Conservation (phyloP, 352 stramenopile species). For the Phytophthora tubulina region DNA sequence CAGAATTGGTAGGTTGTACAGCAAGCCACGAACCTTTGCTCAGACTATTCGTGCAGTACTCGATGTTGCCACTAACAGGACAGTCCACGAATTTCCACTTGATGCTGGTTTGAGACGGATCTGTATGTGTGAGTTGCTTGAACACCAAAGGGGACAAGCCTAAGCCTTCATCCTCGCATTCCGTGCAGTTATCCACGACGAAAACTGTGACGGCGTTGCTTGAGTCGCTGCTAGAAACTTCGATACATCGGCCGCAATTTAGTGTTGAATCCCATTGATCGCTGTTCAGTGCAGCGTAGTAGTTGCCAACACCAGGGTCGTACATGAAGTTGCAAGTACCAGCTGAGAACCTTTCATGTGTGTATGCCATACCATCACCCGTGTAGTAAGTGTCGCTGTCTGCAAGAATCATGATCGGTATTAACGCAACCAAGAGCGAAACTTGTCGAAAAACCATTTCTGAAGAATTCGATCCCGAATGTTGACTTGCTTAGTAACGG, state of each 20-base stretch:
- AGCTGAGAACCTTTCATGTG: constrained; percentile 41
- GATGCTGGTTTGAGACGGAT: constrained; percentile 43
- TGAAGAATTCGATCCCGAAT: neutral
- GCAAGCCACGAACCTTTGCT: constrained; percentile 52
- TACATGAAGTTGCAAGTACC: no score
- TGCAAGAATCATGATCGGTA: constrained; percentile 29
- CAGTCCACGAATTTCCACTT: no score
- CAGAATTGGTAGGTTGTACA: constrained; percentile 50
- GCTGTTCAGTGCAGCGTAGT: no score
- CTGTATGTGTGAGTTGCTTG: constrained; percentile 47
- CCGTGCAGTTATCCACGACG: constrained; percentile 68
- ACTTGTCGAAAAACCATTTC: constrained; percentile 33
- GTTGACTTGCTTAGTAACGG: neutral
- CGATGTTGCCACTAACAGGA: constrained; percentile 45
- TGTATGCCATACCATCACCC: constrained; percentile 61
- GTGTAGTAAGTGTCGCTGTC: constrained; percentile 41
- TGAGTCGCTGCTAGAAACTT: constrained; percentile 62
- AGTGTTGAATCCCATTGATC: no score
- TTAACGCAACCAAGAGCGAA: constrained; percentile 15
- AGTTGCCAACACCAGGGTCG: no score
- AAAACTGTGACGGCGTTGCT: constrained; percentile 54
- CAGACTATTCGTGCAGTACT: constrained; percentile 53
- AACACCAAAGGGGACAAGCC: constrained; percentile 54
- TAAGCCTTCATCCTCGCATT: constrained; percentile 64
- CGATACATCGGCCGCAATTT: no score